Percentiles rank a stretch among this genome's conserved stretches.
Conservation (phyloP, 306 rosid genomes). For the Castanospermum australe region DNA sequence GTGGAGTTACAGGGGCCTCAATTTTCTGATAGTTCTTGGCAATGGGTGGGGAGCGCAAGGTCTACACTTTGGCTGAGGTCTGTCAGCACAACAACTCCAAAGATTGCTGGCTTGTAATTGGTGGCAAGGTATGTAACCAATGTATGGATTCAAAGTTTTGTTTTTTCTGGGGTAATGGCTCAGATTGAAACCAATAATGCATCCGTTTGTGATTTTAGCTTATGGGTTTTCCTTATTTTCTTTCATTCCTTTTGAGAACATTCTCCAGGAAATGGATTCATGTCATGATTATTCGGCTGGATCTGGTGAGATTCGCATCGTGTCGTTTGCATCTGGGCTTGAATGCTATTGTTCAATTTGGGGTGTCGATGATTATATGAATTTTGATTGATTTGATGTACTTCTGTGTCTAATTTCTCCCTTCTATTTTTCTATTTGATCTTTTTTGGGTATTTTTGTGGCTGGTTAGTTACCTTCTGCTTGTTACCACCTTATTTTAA, state of each 20-base stretch:
- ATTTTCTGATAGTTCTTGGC: too few species aligned
- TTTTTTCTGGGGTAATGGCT: too few species aligned
- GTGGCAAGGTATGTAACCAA: conserved; percentile 53
- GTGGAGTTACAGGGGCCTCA: too few species aligned
- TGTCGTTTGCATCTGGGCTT: background rate
- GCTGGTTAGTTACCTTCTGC: background rate
- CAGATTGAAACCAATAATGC: background rate
- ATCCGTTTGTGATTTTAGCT: background rate
- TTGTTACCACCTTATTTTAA: background rate
- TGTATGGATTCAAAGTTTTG: background rate
- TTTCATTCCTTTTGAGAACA: background rate
- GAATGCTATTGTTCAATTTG: background rate
- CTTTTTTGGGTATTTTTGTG: background rate
- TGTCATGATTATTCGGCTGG: background rate
- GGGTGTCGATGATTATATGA: background rate
- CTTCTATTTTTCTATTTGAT: background rate
- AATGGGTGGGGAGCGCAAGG: conserved; percentile 55
- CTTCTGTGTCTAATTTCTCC: background rate
- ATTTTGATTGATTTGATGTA: background rate
- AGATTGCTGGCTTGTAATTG: conserved; percentile 76
- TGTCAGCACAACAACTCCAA: conserved; percentile 48
- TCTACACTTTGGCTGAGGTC: conserved; percentile 56
- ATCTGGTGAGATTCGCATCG: background rate
- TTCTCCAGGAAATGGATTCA: background rate
- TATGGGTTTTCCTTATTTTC: background rate